These are phyloP conservation scores for Cornus kousa DNA, from an alignment of 148 eudicot genomes.

Conservation along the genomic window DNA sequence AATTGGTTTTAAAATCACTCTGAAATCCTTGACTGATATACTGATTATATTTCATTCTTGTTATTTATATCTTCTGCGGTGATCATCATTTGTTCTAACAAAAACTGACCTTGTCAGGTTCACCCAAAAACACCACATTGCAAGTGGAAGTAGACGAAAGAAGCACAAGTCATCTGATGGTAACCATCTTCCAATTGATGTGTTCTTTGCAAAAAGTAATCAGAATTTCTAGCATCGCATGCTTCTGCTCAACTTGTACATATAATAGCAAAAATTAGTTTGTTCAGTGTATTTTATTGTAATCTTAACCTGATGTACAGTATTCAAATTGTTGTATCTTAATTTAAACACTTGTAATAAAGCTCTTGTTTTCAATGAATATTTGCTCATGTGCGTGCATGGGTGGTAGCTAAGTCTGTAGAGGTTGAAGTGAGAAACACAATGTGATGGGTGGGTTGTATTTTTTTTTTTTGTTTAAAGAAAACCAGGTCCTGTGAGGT, in stretches of 20 bases:
- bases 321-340: constrained; percentile 1
- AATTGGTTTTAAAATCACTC: neutral
- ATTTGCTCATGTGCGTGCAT: too few relatives aligned
- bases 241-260: neutral
- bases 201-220: constrained; percentile 53
- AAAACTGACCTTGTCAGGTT: constrained; percentile 30
- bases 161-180: constrained; percentile 55
- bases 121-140: constrained; percentile 33
- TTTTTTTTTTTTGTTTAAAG: too few relatives aligned
- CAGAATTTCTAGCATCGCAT: constrained; percentile 23
- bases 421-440: too few relatives aligned
- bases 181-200: constrained; percentile 70
- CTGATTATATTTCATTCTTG: neutral
- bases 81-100: neutral
- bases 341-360: neutral
- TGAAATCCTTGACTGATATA: neutral
- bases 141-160: constrained; percentile 41
- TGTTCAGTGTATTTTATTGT: neutral
- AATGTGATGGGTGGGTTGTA: too few relatives aligned
- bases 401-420: too few relatives aligned
- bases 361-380: neutral
- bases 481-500: too few relatives aligned
- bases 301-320: neutral
- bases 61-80: neutral
- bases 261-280: neutral